Evolutionary conservation across 805 yeast species (phyloP), one percentile per base, ranked within the genome.

Genomic region (Wickerhamomyces chaumierensis): DNA sequence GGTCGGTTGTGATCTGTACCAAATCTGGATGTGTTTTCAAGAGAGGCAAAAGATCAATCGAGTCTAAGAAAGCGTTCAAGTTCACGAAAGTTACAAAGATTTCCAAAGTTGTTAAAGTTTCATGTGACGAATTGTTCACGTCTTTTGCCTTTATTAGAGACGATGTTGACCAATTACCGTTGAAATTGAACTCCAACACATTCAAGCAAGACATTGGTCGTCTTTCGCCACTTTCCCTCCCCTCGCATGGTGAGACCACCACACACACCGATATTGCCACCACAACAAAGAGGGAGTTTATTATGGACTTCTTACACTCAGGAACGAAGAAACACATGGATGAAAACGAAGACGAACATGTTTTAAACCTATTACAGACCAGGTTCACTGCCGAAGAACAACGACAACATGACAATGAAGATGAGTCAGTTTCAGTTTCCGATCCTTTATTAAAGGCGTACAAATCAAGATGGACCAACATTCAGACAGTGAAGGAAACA

Each of bases 111-210:
- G 70, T 68, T 12, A 64, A 63, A 36, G 94, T 87, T 3, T 55
- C 70, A 1, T 78, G 90, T 48, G 86, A 81, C 51, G 68, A 78
- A 0, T 54, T 63, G 12, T 83, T 81, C 51, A 60, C 73, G 0
- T 78, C 83, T 0, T 82, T 82, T 59, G 78, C 77, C 0, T 75
- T 82, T 35, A 58, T 83, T 14, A 69, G 80, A 45, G 79, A 78
- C 45, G 87, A 81, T 37, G 56, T 69, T 11, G 78, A 72, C 44
- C 49, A 60, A n/a, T 53, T 81, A 1, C 83, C 84, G 0, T 61
- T 78, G n/a, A 55, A 68, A 31, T 55, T 79, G 14, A 60, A 61
- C 11, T 60, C 62, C 36, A 69, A 74, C 44, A 59, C 64, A 14
- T 61, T 81, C 31, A 47, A 64, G 12, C 56, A 58, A 27, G 87